phyloP scores from a whole-genome alignment of 305 asterid species.

The Ajuga reptans region DNA sequence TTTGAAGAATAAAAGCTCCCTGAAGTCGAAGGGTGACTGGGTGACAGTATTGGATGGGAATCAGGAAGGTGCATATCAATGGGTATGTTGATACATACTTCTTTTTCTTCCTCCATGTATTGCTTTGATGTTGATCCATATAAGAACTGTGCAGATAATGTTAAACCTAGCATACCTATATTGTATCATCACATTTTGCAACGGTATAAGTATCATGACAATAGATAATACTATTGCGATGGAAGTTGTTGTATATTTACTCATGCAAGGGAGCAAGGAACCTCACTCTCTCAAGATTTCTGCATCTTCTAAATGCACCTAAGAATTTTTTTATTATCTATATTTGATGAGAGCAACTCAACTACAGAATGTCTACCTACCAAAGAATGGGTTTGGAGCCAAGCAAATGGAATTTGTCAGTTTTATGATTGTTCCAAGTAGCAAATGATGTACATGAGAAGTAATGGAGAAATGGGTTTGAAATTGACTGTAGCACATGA shows the following conservation, averaged over 20 bases:
- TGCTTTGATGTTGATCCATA: not conserved
- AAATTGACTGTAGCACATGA: not conserved
- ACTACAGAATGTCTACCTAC: not conserved
- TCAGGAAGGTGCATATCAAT: constrained; percentile 70
- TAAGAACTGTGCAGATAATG: not conserved
- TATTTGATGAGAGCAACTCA: not conserved
- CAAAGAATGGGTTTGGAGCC: too few species aligned
- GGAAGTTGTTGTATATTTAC: not conserved
- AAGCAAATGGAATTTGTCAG: too few species aligned
- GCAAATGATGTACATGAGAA: not conserved
- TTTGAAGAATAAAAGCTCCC: constrained; percentile 48
- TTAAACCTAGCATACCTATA: not conserved
- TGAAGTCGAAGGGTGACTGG: constrained; percentile 57
- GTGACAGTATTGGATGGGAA: constrained; percentile 58
- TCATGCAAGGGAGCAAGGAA: not conserved
- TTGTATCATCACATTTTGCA: not conserved
- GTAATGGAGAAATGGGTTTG: not conserved
- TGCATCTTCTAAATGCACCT: not conserved
- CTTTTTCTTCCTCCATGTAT: constrained; percentile 5
- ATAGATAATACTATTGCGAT: not conserved
- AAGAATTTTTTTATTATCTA: not conserved
- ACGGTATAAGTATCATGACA: not conserved
- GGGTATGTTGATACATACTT: constrained; percentile 43
- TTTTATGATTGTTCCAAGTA: not conserved
- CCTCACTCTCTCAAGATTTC: not conserved